Evolutionary conservation across 2,329 filamentous ascomycete genomes (phyloP), one percentile per base, ranked within the genome.

Genomic region (Colletotrichum cuscutae): DNA sequence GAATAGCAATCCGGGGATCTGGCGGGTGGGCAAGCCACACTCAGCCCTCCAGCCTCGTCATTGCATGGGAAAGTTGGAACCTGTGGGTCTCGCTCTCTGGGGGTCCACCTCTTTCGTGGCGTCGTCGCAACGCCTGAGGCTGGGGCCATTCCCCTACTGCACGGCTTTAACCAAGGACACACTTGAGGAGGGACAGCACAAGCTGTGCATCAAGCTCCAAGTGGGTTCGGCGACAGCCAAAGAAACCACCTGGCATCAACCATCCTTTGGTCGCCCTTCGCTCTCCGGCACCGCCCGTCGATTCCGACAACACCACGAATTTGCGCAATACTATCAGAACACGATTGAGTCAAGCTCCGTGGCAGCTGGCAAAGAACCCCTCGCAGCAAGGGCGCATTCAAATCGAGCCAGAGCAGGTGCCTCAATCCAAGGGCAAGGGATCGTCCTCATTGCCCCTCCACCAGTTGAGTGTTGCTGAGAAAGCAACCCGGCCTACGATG

Each of bases 181-280:
- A 35, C 28, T 19, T 13, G 58, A 49, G 37, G 35, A 68, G 65
- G 52, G 62, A 52, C 54, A 19, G 62, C 22, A 65, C 24, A 65
- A 65, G 37, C 42, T 60, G 24, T 46, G 52, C 65, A 58, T 67
- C 42, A n/a, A 69, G 42, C 70, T 58, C 64, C 59, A 15, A 49
- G 71, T 73, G 71, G 66, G 57, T 71, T 70, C 56, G 59, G 60
- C 54, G 28, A 42, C 49, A 52, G 61, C 49, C 67, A 66, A 76
- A 74, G 54, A 73, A 69, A 74, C 61, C 60, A 68, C 73, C 58
- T 59, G 71, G 73, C 72, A 65, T 61, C 70, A 70, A 64, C 56
- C 56, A 32, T 52, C 49, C 22, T 28, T 46, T 28, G 54, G 62
- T 35, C 46, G 30, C 46, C 53, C 46, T 35, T 42, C 28, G 59